Base-by-base conservation (phyloP, 2,329 filamentous ascomycete species). In the Penicillium sp. region DNA sequence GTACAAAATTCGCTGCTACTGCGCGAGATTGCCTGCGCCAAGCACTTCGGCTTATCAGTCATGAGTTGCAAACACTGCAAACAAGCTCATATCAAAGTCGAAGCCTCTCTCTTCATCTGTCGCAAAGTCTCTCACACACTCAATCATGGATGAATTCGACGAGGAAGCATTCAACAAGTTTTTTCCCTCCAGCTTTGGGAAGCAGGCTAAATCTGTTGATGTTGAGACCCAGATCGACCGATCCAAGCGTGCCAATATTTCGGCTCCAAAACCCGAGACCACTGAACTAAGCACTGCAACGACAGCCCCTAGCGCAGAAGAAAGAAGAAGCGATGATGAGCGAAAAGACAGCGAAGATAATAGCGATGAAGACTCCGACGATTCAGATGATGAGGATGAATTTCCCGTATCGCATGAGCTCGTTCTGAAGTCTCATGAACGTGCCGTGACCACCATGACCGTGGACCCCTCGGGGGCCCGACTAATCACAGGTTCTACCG, bases 321-420 rank as follows among this genome's bases (percentile, higher is more conserved):
- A 56, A 42, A 59, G 62, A 46, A 50, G 57, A 10, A 65, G 68
- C 47, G 67, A 68, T 39, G 57, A 68, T 39, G 68, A 72, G 15
- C 49, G 51, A 23, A 65, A 73, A 55, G 76, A 68, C 29, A 66
- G 65, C 4, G 64, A 72, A 44, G 77, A 80, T 44, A 79, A 68
- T 32, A 67, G 64, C 6, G 66, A 72, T 42, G 77, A 80, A 42
- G 79, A 79, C 50, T 75, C 78, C 41, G 79, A 81, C 52, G 74
- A 78, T 21, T 79, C 82, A 54, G 80, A 84, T 46, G 80, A 82
- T 23, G 89, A 89, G 46, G 91, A 96, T 66, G 90, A 96, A 65
- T 97, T 87, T 61, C 94, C 94, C 2, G 86, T 95, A 13, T 95
- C 94, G 6, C 94, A 99, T 71, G 92, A 97, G 75, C 83, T 99